Evolutionary conservation across 768 basidiomycete genomes (phyloP), one percentile per base, ranked within the genome.

Genomic region (Scleroderma citrinum): DNA sequence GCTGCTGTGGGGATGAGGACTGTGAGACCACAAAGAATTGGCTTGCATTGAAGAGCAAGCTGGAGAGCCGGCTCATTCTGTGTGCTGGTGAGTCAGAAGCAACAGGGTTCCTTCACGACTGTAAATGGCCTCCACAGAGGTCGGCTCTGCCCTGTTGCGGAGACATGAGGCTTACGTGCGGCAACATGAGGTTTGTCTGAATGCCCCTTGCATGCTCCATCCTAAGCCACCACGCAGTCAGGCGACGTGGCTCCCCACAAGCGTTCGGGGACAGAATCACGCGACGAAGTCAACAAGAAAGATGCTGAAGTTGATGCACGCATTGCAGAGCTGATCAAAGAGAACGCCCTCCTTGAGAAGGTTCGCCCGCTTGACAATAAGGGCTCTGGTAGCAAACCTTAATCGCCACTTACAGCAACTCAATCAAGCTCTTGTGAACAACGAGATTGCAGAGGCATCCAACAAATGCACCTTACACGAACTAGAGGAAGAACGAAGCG

Each of bases 81-180:
- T 91, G 91, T 63, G 92, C 90, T 59, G 91, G 92, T 93, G 59
- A 59, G 85, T 74, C 30, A 24, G 20, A 46, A 44, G 29, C 32
- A 40, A 51, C n/a, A 45, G 48, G 19, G 31, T 44, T 21, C 39
- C 20, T 21, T n/a, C n/a, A 30, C 24, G 8, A 31, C 39, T 43
- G 32, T 34, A 53, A 46, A 57, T 32, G 29, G 49, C 20, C 43
- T 8, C 39, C 49, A 23, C 56, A 92, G 92, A 94, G 75, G 85
- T 95, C 24, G 92, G 92, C 12, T 89, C 92, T 65, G 92, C 93
- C 4, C 69, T 96, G 41, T 66, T 96, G 42, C 82, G 87, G 59
- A 74, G 85, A 51, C 91, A 94, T 62, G 92, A 94, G 69, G 87
- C 86, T 3, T 90, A 89, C 65, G 81, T 91, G 24, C 80, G 83